These are phyloP conservation scores for Leishmania arabica DNA, from an alignment of 208 protist genomes.

Conservation along the genomic window DNA sequence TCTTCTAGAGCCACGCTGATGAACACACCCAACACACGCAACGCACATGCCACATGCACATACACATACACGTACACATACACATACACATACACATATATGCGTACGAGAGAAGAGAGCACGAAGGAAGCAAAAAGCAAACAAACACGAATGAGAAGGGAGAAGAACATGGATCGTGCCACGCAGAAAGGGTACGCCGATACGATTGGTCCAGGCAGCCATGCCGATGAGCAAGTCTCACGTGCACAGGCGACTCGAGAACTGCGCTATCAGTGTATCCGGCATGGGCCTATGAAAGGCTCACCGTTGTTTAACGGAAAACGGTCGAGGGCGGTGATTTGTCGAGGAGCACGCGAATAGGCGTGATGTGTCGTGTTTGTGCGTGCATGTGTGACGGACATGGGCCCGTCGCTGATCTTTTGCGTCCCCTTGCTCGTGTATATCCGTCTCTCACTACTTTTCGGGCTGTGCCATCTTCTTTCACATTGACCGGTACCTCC, in stretches of 20 bases:
- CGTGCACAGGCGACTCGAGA: neutral
- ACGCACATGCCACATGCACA: neutral
- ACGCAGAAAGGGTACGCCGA: neutral
- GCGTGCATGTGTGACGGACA: neutral
- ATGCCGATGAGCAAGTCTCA: neutral
- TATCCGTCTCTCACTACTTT: neutral
- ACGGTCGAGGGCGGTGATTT: neutral
- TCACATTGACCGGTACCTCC: neutral
- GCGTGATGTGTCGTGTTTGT: neutral
- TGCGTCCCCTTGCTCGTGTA: neutral
- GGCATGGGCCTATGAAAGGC: neutral
- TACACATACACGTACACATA: neutral
- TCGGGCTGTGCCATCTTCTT: neutral
- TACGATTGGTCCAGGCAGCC: neutral
- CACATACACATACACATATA: neutral
- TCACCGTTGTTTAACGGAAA: neutral
- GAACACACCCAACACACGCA: neutral
- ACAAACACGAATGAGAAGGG: neutral
- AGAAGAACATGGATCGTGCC: neutral
- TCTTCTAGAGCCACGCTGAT: neutral
- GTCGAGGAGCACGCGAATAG: neutral
- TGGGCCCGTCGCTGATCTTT: neutral
- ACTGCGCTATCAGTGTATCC: neutral
- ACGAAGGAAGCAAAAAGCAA: neutral
- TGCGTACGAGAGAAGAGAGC: neutral